A percentile compares a stretch with the other conserved stretches of the same genome.
Conservation (phyloP, 2,329 filamentous ascomycete species). For the Pseudovirgaria hyperparasitica region DNA sequence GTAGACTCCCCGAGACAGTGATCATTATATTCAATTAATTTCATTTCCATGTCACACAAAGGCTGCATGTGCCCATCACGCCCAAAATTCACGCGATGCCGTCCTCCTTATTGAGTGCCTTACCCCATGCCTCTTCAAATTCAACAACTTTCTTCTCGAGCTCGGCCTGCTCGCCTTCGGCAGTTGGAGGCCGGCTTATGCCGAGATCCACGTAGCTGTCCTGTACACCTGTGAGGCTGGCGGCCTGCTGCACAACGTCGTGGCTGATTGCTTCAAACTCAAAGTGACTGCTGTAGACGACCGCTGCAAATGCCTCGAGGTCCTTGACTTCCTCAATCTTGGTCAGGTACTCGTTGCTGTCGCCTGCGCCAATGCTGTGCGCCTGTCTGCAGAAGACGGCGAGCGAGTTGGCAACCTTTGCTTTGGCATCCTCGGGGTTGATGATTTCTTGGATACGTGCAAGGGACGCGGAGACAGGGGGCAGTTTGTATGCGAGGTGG, state of each 20-base stretch:
- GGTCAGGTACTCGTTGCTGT: slow-evolving; percentile 36
- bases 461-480: slow-evolving; percentile 27
- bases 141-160: slow-evolving; percentile 4
- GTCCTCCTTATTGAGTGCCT: slow-evolving; percentile 40
- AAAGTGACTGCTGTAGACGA: slow-evolving; percentile 78
- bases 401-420: slow-evolving; percentile 78
- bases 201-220: slow-evolving; percentile 1
- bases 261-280: slow-evolving; percentile 33
- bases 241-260: slow-evolving; percentile 1
- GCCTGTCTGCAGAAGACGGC: slow-evolving; percentile 86
- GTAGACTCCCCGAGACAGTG: too few relatives aligned
- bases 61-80: too few relatives aligned
- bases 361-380: slow-evolving; percentile 64
- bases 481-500: slow-evolving; percentile 60
- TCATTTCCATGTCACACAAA: too few relatives aligned
- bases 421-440: slow-evolving; percentile 35
- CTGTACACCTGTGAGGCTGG: slow-evolving; percentile 2
- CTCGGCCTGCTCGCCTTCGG: slow-evolving; percentile 7
- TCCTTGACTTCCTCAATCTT: slow-evolving; percentile 66
- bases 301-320: slow-evolving; percentile 71
- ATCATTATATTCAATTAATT: too few relatives aligned
- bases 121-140: slow-evolving; percentile 60
- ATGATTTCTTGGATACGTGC: slow-evolving; percentile 39
- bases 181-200: slow-evolving; percentile 8
- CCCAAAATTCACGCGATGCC: slow-evolving; percentile 8